Evolutionary conservation across 345 rosid species (phyloP).

Genomic region (Lagerstroemia speciosa): DNA sequence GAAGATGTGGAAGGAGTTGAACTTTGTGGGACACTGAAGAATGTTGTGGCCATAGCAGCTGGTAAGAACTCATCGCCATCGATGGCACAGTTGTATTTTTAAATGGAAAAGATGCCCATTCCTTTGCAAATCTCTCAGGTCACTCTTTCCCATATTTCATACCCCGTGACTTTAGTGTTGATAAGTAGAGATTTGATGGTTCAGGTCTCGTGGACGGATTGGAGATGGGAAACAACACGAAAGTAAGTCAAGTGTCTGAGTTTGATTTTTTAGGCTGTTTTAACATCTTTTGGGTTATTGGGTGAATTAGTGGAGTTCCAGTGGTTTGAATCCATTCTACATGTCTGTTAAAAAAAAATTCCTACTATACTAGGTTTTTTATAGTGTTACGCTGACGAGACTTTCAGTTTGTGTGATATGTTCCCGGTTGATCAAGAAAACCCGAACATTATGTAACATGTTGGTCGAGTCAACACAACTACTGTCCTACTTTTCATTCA

Average conservation of each 20-base stretch:
- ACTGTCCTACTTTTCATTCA: too few relatives aligned
- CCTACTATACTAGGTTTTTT: too few relatives aligned
- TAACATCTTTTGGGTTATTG: neutral
- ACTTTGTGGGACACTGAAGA: constrained; percentile 92
- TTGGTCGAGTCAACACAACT: too few relatives aligned
- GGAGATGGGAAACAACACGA: constrained; percentile 94
- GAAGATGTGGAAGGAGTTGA: constrained; percentile 96
- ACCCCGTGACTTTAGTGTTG: neutral
- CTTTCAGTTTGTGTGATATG: too few relatives aligned
- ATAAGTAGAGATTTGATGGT: neutral
- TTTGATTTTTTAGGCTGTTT: neutral
- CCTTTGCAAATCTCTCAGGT: neutral
- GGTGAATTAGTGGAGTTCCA: too few relatives aligned
- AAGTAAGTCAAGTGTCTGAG: constrained; percentile 31
- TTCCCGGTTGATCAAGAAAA: too few relatives aligned
- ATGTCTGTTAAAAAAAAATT: too few relatives aligned
- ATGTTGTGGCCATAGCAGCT: constrained; percentile 89
- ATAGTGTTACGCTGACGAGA: too few relatives aligned
- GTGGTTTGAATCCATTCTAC: too few relatives aligned
- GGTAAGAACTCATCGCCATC: constrained; percentile 24
- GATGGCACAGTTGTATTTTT: neutral
- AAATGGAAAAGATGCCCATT: neutral
- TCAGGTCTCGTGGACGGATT: constrained; percentile 90
- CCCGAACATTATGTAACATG: too few relatives aligned
- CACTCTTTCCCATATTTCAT: neutral